Conservation (phyloP, 352 stramenopile genomes). For the Phytophthora pinifolia region DNA sequence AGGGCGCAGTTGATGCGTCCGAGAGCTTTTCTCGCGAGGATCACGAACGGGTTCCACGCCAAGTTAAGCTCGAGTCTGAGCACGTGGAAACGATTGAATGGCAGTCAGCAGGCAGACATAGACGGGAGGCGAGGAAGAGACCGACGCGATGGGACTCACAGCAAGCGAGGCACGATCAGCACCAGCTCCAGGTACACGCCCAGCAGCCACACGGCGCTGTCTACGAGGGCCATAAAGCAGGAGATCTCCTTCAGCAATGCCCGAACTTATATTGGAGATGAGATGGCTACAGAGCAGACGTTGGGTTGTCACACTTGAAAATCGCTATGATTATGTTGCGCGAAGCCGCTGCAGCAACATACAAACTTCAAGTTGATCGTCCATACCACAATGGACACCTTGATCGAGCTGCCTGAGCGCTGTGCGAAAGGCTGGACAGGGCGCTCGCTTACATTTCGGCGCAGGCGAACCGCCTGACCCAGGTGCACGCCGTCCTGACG, state of each 20-base stretch:
- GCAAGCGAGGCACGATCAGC: conserved; percentile 64
- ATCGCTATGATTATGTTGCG: no score
- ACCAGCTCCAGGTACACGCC: conserved; percentile 59
- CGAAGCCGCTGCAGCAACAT: no score
- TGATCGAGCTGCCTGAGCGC: background rate
- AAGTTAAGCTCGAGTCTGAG: conserved; percentile 56
- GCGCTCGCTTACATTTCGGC: background rate
- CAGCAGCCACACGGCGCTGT: conserved; percentile 49
- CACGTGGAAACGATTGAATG: conserved; percentile 13
- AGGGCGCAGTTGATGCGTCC: conserved; percentile 28
- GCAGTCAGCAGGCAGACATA: conserved; percentile 28
- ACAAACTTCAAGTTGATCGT: no score
- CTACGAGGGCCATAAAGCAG: conserved; percentile 28
- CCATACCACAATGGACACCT: no score
- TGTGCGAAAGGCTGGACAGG: background rate
- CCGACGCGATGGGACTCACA: conserved; percentile 39
- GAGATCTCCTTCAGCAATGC: no score
- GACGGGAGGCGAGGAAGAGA: conserved; percentile 11
- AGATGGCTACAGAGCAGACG: background rate
- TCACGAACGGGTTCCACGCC: conserved; percentile 67
- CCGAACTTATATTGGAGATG: background rate
- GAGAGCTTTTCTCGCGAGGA: conserved; percentile 44
- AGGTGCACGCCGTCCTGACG: background rate
- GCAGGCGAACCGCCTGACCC: background rate
- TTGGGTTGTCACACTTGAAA: no score